Evolutionary conservation across 2,329 filamentous ascomycete species (phyloP).

Genomic region (Penicillium sp.): DNA sequence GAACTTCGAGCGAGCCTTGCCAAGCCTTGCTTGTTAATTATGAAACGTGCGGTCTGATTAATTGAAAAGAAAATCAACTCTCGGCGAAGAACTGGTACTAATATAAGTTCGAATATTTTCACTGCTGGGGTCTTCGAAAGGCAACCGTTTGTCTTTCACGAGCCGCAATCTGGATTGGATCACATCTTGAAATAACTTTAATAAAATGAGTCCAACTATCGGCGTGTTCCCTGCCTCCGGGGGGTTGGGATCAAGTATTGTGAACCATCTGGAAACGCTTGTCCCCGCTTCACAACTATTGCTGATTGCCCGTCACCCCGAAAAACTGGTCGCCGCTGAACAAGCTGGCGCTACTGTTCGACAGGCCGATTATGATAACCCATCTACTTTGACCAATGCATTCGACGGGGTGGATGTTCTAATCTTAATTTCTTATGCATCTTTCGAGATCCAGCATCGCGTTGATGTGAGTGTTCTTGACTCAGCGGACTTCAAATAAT

Average conservation of each 20-base stretch:
- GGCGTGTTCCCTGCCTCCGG: conserved; percentile 56
- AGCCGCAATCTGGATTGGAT: too few species aligned
- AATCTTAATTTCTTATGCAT: conserved; percentile 61
- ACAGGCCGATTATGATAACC: conserved; percentile 57
- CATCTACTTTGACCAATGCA: conserved; percentile 49
- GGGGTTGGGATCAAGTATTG: conserved; percentile 56
- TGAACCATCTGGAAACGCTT: conserved; percentile 52
- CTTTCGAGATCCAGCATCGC: conserved; percentile 53
- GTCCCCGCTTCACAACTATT: conserved; percentile 52
- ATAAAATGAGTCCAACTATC: conserved; percentile 26
- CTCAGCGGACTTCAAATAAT: not conserved
- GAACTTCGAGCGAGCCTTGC: not conserved
- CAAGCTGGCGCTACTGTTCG: conserved; percentile 29
- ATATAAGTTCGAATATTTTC: too few species aligned
- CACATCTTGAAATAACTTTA: too few species aligned
- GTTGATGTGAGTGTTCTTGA: conserved; percentile 36
- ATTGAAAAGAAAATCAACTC: too few species aligned
- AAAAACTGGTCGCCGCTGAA: conserved; percentile 18
- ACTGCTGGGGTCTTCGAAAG: too few species aligned
- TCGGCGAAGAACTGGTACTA: too few species aligned
- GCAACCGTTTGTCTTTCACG: too few species aligned
- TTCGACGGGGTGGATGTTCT: conserved; percentile 57
- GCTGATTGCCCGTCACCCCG: conserved; percentile 49
- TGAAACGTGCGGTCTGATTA: too few species aligned
- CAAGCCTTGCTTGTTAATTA: too few species aligned